These are phyloP conservation scores for Boletus sp. DNA, from an alignment of 768 basidiomycete genomes.

Conservation along the genomic window DNA sequence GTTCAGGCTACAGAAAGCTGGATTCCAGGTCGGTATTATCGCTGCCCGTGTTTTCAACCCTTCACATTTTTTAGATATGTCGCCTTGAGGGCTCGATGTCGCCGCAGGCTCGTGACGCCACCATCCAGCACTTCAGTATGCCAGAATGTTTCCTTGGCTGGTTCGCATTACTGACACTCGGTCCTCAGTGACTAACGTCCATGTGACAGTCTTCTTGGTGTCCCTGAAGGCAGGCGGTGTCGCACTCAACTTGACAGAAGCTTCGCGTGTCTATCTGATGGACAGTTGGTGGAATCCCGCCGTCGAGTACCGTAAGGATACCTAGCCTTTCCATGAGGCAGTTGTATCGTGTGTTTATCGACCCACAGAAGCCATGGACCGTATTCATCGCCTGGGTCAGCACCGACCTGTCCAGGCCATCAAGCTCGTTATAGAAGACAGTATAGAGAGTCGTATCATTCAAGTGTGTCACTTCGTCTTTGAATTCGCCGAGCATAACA, in stretches of 20 bases:
- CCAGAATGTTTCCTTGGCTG: not conserved
- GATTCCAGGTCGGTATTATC: conserved; percentile 67
- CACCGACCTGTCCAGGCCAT: conserved; percentile 90
- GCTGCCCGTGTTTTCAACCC: not conserved
- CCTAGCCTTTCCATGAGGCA: not conserved
- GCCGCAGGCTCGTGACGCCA: conserved; percentile 93
- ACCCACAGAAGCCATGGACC: conserved; percentile 87
- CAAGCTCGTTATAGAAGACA: conserved; percentile 93
- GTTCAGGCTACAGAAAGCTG: conserved; percentile 86
- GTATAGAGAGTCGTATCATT: conserved; percentile 93
- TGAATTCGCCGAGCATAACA: not conserved
- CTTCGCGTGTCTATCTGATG: conserved; percentile 94
- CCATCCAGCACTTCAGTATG: conserved; percentile 91
- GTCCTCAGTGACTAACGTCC: conserved; percentile 79
- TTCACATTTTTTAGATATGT: conserved; percentile 59
- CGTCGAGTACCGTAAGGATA: conserved; percentile 76
- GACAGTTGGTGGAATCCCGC: conserved; percentile 99
- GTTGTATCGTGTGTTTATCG: not conserved
- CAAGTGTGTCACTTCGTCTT: conserved; percentile 47
- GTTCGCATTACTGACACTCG: not conserved
- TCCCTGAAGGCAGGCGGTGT: conserved; percentile 96
- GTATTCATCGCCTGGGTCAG: conserved; percentile 96
- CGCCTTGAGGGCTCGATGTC: conserved; percentile 96
- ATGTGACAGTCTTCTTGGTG: conserved; percentile 97
- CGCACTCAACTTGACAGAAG: conserved; percentile 85